Evolutionary conservation across 345 rosid genomes (phyloP), one percentile per base, ranked within the genome.

Genomic region (Luvunga scandens): DNA sequence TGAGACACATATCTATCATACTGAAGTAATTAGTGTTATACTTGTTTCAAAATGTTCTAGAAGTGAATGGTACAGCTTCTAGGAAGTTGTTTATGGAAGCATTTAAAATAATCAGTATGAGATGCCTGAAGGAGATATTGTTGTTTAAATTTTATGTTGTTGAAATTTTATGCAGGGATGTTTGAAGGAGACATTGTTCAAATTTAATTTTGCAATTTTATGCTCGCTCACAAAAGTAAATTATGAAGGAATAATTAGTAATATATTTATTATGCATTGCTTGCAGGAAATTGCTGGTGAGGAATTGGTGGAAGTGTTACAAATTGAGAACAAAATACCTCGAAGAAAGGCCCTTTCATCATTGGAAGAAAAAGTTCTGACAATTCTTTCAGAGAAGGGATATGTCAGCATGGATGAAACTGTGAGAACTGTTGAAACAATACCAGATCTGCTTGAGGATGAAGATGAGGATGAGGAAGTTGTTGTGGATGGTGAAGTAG

Each of bases 391-490:
- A 5, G 99, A 94, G 81, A 83, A 92, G 76, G 99, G 99, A 74
- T 96, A 91, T 84, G 90, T 96, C 75, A 83, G 88, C 82, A 90
- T 84, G 80, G 94, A 86, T 65, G 86, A 63, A 75, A 80, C 78
- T 59, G 80, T 81, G 62, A 91, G 91, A 79, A 72, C 90, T 66
- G 71, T 82, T 56, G 99, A 92, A 86, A 81, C 89, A 72, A 79
- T 84, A 71, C 88, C 87, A 38, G 98, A 91, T n/a, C 62, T 90
- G 73, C 80, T 91, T 76, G 95, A 93, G 84, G 94, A 89, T 75
- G 99, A 96, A 85, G 98, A 96, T 18, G 99, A 96, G 82, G 99
- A 96, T 81, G 99, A 96, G 82, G 98, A 94, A 88, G 90, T 91
- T 81, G 93, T 96, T 55, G 92, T 93, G 69, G 99, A 96, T 81